These are phyloP conservation scores for Nannochloropsis granulata DNA, from an alignment of 108 stramenopile genomes.

Conservation along the genomic window DNA sequence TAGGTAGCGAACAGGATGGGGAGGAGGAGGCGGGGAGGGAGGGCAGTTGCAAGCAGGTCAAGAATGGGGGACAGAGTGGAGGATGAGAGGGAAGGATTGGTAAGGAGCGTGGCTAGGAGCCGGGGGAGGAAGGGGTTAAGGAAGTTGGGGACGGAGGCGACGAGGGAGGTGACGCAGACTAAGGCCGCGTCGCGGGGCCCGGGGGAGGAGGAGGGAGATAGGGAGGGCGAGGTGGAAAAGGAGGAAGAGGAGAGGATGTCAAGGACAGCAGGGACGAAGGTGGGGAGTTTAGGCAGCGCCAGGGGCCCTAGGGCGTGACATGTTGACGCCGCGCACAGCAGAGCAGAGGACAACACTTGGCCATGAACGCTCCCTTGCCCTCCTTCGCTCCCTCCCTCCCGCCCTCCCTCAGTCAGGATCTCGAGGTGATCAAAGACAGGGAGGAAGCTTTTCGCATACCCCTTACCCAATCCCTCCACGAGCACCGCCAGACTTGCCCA, in stretches of 20 bases:
- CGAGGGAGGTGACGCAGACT: neutral
- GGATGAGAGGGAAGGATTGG: neutral
- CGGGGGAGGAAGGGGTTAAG: neutral
- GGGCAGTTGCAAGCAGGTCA: neutral
- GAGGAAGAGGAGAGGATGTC: neutral
- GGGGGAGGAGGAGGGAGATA: neutral
- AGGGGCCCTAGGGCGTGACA: neutral
- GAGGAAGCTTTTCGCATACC: neutral
- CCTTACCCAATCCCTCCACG: conserved; percentile 1
- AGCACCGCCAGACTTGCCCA: conserved; percentile 14
- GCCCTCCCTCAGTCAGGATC: neutral
- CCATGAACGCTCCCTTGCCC: neutral
- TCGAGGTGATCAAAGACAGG: conserved; percentile 1
- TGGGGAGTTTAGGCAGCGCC: neutral
- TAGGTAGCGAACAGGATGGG: neutral
- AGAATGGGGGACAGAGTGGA: neutral
- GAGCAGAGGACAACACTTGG: neutral
- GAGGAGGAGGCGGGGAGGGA: neutral
- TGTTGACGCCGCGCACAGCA: neutral
- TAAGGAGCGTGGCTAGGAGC: neutral
- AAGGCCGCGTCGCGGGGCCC: neutral
- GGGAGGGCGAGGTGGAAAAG: neutral
- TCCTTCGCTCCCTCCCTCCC: neutral
- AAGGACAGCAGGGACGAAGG: neutral
- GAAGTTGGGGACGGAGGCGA: neutral